These are phyloP conservation scores for Tricholoma matsutake DNA, from an alignment of 768 basidiomycete species.

Conservation along the genomic window DNA sequence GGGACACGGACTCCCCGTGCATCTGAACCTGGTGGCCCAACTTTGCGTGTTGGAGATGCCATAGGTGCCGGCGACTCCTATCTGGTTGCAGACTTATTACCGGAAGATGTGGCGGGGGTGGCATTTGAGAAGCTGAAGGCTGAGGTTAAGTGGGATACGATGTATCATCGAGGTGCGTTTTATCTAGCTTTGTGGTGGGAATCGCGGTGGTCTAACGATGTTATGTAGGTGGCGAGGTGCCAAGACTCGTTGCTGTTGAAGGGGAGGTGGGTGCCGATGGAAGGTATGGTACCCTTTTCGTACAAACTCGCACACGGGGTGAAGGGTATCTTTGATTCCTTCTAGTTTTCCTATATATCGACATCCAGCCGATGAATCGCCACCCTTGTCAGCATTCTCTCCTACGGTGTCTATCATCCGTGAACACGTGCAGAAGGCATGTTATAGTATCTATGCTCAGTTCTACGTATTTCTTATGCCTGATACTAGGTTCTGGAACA, in stretches of 20 bases:
- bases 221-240: slow-evolving; percentile 68
- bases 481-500: slow-evolving; percentile 39
- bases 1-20: neutral
- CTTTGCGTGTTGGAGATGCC: slow-evolving; percentile 14
- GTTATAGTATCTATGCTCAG: neutral
- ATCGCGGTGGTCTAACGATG: neutral
- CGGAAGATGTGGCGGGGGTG: slow-evolving; percentile 47
- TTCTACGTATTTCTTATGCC: neutral
- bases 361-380: slow-evolving; percentile 78
- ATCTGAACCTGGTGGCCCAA: slow-evolving; percentile 1
- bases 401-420: slow-evolving; percentile 67
- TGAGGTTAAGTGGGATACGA: slow-evolving; percentile 71
- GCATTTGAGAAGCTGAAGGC: slow-evolving; percentile 57
- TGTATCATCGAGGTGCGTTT: slow-evolving; percentile 65
- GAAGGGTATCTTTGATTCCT: neutral
- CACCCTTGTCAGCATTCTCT: slow-evolving; percentile 63
- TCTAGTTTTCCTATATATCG: slow-evolving; percentile 74
- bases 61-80: slow-evolving; percentile 69
- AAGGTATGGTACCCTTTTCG: slow-evolving; percentile 24
- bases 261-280: slow-evolving; percentile 47
- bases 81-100: slow-evolving; percentile 57
- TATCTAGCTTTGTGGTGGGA: neutral
- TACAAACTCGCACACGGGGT: neutral
- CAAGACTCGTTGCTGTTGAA: slow-evolving; percentile 60
- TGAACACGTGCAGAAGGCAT: slow-evolving; percentile 52